Evolutionary conservation across 2,329 filamentous ascomycete species (phyloP).

Genomic region (Pseudocercospora ulei): DNA sequence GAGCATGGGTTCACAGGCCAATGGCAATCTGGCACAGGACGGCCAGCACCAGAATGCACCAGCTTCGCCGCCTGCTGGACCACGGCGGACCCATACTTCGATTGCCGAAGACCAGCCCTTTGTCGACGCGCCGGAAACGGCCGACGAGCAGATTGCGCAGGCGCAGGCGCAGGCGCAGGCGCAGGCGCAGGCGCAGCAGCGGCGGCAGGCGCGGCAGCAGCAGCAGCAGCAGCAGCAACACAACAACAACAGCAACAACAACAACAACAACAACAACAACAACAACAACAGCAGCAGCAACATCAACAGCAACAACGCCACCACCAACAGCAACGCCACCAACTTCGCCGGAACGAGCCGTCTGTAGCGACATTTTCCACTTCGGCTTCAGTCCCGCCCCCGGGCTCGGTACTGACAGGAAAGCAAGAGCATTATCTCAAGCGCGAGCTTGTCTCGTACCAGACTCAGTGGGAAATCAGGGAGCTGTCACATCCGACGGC

Average conservation of each 20-base stretch:
- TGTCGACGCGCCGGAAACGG: constrained; percentile 28
- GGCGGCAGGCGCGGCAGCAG: constrained; percentile 12
- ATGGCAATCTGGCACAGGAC: constrained; percentile 7
- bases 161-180: constrained; percentile 12
- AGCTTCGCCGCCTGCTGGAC: constrained; percentile 13
- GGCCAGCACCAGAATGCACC: constrained; percentile 9
- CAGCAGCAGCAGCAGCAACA: constrained; percentile 24
- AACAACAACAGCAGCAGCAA: constrained; percentile 1
- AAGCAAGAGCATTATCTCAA: constrained; percentile 99
- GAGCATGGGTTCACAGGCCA: constrained; percentile 11
- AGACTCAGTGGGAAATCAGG: constrained; percentile 80
- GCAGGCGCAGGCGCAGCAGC: constrained; percentile 11
- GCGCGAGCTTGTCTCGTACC: constrained; percentile 80
- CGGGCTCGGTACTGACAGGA: constrained; percentile 63
- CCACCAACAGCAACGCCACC: constrained; percentile 20
- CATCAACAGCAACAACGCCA: constrained; percentile 8
- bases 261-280: neutral
- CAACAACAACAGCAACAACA: no score
- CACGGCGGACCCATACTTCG: constrained; percentile 26
- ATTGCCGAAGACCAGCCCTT: constrained; percentile 28
- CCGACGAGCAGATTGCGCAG: constrained; percentile 17
- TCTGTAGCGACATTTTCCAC: constrained; percentile 32
- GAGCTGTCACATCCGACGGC: constrained; percentile 94
- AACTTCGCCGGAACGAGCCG: constrained; percentile 23
- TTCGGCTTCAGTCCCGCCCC: constrained; percentile 43